These are phyloP conservation scores for Hymenoscyphus fraxineus DNA, from an alignment of 2,329 filamentous ascomycete species.

Conservation along the genomic window DNA sequence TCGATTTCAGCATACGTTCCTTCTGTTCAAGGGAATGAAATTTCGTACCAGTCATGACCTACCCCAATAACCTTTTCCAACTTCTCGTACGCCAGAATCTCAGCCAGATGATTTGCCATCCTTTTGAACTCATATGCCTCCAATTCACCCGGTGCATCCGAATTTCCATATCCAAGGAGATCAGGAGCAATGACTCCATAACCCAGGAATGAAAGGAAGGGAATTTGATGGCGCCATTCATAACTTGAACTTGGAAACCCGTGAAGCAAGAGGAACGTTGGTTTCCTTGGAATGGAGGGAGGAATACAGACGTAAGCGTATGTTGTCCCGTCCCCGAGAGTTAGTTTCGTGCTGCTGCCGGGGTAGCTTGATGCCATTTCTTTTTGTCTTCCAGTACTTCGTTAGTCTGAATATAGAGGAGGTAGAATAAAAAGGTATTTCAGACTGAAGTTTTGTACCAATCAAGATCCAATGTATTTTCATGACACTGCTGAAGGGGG, in stretches of 20 bases:
- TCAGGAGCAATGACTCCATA: conserved; percentile 52
- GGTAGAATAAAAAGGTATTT: not conserved
- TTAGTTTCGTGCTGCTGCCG: not conserved
- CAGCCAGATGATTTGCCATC: conserved; percentile 34
- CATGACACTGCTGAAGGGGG: not conserved
- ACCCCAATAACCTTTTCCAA: conserved; percentile 15
- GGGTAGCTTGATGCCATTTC: conserved; percentile 1
- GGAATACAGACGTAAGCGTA: conserved; percentile 6
- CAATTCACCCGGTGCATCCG: conserved; percentile 36
- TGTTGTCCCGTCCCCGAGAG: not conserved
- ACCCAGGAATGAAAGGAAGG: conserved; percentile 37
- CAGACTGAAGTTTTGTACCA: not conserved
- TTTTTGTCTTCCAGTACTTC: not conserved
- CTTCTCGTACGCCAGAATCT: conserved; percentile 32
- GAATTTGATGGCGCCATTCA: conserved; percentile 42
- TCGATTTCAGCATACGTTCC: not conserved
- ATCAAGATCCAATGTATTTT: not conserved
- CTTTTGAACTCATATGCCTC: conserved; percentile 33
- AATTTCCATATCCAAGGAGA: conserved; percentile 56
- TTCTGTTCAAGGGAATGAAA: not conserved
- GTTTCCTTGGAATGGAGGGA: conserved; percentile 19
- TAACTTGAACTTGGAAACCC: conserved; percentile 42
- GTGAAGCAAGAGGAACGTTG: conserved; percentile 41
- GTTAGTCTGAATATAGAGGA: not conserved
- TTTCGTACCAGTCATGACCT: conserved; percentile 16